Base-by-base conservation (phyloP, 345 rosid species). In the Linum tenue region DNA sequence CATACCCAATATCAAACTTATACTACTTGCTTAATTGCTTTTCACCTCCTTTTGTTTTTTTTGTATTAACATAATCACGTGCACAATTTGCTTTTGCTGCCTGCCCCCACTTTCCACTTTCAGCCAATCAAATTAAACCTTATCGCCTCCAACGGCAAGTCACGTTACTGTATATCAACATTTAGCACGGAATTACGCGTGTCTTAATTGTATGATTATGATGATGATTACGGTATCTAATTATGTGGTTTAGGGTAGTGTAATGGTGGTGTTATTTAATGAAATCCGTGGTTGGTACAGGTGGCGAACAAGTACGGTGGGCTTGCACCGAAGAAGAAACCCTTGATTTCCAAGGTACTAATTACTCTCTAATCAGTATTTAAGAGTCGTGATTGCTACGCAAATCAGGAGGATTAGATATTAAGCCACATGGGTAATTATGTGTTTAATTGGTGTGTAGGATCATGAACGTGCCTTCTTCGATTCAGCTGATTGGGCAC, bases 401-500 rank as follows among this genome's bases (percentile, higher is more conserved):
- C 14, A 4, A 48, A 48, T 48, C 3, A 48, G 31, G 31, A 41
- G 9, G 44, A 41, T 41, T 41, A 8, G 53, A 48, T 3, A 48
- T 0, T 48, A 1, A 48, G 11, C 11, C 3, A 42, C 57, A n/a
- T 68, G 48, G 44, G 56, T 2, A 66, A 66, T 0, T 7, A 0
- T 39, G 37, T 6, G 44, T 0, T 37, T 4, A 57, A 39, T 40
- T 14, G 57, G 31, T 5, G 14, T 65, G 67, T 40, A 91, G 97
- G 90, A 82, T 67, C 77, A 81, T 40, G 88, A 80, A 73, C 91
- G 94, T 68, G 87, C 96, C 56, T 88, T 86, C 78, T 91, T 91
- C 64, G 98, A 91, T 76, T 91, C 98, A 35, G 98, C 98, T 2
- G 98, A 91, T 53, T 91, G 98, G 96, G 91, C 87, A 70, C 60